These are phyloP conservation scores for Moniliophthora roreri DNA, from an alignment of 1,284 basidiomycete genomes.

Conservation along the genomic window DNA sequence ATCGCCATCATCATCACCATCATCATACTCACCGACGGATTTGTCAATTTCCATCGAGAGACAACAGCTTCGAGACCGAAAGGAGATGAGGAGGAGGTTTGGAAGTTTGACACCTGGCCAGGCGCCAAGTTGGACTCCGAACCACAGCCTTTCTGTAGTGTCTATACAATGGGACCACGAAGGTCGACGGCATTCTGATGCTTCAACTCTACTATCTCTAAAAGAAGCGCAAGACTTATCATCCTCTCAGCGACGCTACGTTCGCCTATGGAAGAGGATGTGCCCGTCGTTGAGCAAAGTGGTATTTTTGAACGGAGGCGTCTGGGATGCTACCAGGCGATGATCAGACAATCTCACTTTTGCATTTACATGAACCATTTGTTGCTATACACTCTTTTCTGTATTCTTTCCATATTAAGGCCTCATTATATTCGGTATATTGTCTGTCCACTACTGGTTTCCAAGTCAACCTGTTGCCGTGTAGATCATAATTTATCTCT, in stretches of 20 bases:
- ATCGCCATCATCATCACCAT: not conserved
- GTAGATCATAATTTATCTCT: no score
- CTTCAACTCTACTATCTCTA: no score
- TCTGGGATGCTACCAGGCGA: not conserved
- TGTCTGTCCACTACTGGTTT: no score
- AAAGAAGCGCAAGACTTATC: not conserved
- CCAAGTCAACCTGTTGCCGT: no score
- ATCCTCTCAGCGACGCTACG: not conserved
- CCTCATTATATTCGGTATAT: no score
- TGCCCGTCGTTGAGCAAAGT: not conserved
- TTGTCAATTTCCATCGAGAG: not conserved
- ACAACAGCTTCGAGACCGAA: slow-evolving; percentile 1
- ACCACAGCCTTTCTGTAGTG: not conserved
- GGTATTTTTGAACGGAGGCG: not conserved
- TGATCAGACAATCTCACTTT: no score
- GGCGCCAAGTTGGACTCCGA: not conserved
- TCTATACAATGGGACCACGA: not conserved
- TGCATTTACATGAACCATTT: no score
- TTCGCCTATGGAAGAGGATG: not conserved
- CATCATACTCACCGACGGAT: not conserved
- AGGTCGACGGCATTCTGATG: no score
- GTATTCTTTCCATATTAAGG: no score
- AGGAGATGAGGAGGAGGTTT: not conserved
- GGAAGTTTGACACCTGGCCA: not conserved
- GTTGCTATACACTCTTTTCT: no score